phyloP scores from a whole-genome alignment of 2,329 filamentous ascomycete species.

The Stemphylium lycopersici region DNA sequence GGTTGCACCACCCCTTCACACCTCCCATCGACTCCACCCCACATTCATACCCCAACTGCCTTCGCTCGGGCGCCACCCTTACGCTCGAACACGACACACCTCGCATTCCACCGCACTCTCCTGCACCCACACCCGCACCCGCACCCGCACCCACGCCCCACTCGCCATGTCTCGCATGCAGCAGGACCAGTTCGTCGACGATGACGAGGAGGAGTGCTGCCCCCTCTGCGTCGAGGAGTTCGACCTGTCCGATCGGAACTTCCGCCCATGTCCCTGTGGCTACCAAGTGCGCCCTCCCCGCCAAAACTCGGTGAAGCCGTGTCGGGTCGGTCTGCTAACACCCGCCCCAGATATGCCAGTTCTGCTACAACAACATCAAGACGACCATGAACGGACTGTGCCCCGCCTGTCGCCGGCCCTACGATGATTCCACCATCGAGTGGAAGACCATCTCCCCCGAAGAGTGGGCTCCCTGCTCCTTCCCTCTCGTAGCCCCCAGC shows the following conservation, averaged over 20 bases:
- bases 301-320: conserved; percentile 23
- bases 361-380: conserved; percentile 99
- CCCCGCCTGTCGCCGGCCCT: conserved; percentile 93
- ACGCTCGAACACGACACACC: conserved; percentile 11
- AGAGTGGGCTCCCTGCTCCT: conserved; percentile 69
- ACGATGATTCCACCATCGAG: conserved; percentile 96
- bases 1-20: neutral
- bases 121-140: neutral
- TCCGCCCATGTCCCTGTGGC: conserved; percentile 94
- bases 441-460: conserved; percentile 95
- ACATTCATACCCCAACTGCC: conserved; percentile 17
- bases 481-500: conserved; percentile 17
- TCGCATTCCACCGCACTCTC: neutral
- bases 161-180: conserved; percentile 56
- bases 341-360: conserved; percentile 80
- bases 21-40: conserved; percentile 9
- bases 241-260: conserved; percentile 95
- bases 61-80: conserved; percentile 34
- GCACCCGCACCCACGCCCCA: neutral
- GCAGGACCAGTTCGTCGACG: conserved; percentile 62
- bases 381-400: conserved; percentile 97
- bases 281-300: conserved; percentile 77
- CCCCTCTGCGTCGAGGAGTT: conserved; percentile 99
- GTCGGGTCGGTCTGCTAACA: conserved; percentile 31
- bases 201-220: conserved; percentile 65